Conservation (phyloP, 257 asterid species). For the Capsicum rhomboideum region DNA sequence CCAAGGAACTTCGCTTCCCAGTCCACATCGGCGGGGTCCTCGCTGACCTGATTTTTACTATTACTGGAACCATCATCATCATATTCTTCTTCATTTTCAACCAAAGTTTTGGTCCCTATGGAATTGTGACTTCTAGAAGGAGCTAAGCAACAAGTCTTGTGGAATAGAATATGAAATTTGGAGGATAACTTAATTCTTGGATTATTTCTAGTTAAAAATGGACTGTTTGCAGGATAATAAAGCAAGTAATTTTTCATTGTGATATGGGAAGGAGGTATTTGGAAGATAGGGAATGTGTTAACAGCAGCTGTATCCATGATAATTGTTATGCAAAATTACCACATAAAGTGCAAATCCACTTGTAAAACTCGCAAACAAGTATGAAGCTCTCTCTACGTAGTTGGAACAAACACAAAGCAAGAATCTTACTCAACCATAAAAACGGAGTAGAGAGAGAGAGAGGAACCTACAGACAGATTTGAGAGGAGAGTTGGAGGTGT, state of each 20-base stretch:
- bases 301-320: conserved; percentile 42
- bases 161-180: conserved; percentile 19
- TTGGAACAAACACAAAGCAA: not conserved
- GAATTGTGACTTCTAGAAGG: conserved; percentile 9
- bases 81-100: conserved; percentile 11
- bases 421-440: not conserved
- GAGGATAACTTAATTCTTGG: conserved; percentile 13
- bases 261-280: conserved; percentile 20
- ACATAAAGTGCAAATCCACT: not conserved
- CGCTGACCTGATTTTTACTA: not conserved
- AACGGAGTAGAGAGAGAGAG: no score
- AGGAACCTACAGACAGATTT: not conserved
- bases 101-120: conserved; percentile 15
- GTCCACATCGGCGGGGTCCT: conserved; percentile 9
- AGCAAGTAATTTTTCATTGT: conserved; percentile 1
- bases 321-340: not conserved
- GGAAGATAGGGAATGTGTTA: conserved; percentile 27
- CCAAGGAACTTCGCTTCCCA: conserved; percentile 91
- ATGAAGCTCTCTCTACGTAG: not conserved
- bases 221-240: conserved; percentile 8
- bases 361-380: not conserved
- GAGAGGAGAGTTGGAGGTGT: not conserved
- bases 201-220: conserved; percentile 12
- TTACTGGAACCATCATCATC: not conserved
- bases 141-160: conserved; percentile 28